Evolutionary conservation across 192 early-diverging fungal species (phyloP).

Genomic region (Backusella westeae): DNA sequence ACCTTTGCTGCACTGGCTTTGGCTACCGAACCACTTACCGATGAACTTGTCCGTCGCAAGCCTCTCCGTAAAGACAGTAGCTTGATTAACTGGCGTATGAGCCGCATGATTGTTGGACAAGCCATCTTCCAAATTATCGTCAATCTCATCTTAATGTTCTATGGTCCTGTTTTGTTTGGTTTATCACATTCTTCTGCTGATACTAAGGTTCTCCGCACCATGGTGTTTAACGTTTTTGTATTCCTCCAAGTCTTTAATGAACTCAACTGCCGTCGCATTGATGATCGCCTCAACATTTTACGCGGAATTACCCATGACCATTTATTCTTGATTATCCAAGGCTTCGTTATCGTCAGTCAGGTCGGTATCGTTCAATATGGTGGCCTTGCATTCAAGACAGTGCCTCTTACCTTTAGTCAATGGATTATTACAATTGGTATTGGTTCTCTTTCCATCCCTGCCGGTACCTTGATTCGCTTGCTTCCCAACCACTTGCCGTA

Average conservation of each 20-base stretch:
- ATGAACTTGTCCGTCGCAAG: conserved; percentile 75
- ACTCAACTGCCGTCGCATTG: conserved; percentile 86
- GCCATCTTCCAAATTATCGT: conserved; percentile 85
- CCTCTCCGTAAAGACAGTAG: conserved; percentile 74
- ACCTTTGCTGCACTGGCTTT: conserved; percentile 90
- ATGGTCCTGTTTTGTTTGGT: conserved; percentile 63
- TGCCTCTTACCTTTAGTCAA: conserved; percentile 56
- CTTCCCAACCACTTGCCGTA: conserved; percentile 49
- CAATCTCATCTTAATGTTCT: conserved; percentile 59
- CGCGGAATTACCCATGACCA: conserved; percentile 73
- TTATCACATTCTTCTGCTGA: conserved; percentile 39
- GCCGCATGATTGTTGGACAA: conserved; percentile 90
- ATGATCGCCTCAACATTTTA: conserved; percentile 83
- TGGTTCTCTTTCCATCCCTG: conserved; percentile 75
- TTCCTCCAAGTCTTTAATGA: conserved; percentile 96
- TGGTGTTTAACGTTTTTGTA: conserved; percentile 94
- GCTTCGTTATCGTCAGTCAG: conserved; percentile 58
- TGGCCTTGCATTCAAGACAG: conserved; percentile 84
- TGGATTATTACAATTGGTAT: conserved; percentile 80
- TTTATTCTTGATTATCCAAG: conserved; percentile 75
- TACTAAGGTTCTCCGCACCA: conserved; percentile 59
- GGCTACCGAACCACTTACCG: conserved; percentile 87
- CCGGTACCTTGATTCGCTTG: conserved; percentile 67
- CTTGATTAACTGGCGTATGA: conserved; percentile 87
- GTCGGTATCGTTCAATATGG: conserved; percentile 82